phyloP scores from a whole-genome alignment of 2,329 filamentous ascomycete species.

The Pleochaeta shiraiana region DNA sequence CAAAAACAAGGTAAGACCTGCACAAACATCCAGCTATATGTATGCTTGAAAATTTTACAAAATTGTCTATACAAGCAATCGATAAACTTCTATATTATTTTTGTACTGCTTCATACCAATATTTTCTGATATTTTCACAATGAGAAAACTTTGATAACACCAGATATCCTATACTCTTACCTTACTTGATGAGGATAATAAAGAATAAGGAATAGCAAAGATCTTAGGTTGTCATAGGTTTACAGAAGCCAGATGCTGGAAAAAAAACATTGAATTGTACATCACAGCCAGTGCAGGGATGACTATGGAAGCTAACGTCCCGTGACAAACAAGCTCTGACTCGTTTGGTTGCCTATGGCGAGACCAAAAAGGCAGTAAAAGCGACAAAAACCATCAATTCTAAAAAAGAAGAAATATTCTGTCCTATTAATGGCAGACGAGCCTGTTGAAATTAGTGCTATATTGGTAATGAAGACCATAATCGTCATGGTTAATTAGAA shows the following conservation, averaged over 20 bases:
- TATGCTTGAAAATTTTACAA: too few species aligned
- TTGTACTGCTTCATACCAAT: too few species aligned
- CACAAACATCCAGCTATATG: too few species aligned
- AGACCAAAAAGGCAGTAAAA: background rate
- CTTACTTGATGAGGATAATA: background rate
- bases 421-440: background rate
- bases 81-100: too few species aligned
- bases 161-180: background rate
- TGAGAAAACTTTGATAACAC: background rate
- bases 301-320: background rate
- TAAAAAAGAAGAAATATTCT: too few species aligned
- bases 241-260: background rate
- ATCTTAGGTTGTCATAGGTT: background rate
- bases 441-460: too few species aligned
- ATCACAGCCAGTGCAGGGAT: background rate
- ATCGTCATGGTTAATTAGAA: too few species aligned
- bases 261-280: background rate
- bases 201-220: background rate
- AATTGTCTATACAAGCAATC: too few species aligned
- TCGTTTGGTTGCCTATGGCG: background rate
- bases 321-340: too few species aligned
- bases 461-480: too few species aligned
- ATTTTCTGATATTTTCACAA: background rate
- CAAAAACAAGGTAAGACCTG: too few species aligned
- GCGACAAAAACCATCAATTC: background rate